Evolutionary conservation across 768 basidiomycete species (phyloP).

Genomic region (Pluteus cervinus): DNA sequence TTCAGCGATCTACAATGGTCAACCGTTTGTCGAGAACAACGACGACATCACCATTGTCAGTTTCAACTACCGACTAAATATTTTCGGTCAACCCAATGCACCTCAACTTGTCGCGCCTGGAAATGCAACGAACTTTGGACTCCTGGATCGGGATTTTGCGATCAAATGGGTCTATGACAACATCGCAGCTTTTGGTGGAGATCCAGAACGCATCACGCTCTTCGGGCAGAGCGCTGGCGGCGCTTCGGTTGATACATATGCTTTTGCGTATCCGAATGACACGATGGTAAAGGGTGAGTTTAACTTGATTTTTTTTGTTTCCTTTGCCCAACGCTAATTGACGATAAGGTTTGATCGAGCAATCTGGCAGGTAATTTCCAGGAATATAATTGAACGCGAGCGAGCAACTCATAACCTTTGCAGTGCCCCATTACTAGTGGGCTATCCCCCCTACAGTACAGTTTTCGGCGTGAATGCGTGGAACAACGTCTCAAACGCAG

Average conservation of each 20-base stretch:
- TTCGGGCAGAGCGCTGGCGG: slow-evolving; percentile 34
- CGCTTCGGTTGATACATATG: slow-evolving; percentile 25
- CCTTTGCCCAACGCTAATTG: slow-evolving; percentile 2
- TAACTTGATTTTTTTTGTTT: slow-evolving; percentile 4
- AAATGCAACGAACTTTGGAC: slow-evolving; percentile 30
- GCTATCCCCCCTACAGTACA: background rate
- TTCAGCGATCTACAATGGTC: slow-evolving; percentile 19
- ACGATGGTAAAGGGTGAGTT: slow-evolving; percentile 21
- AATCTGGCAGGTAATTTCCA: background rate
- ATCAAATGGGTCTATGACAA: slow-evolving; percentile 43
- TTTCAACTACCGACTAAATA: slow-evolving; percentile 33
- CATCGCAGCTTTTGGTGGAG: slow-evolving; percentile 39
- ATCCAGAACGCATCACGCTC: slow-evolving; percentile 29
- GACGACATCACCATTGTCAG: slow-evolving; percentile 29
- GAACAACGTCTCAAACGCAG: slow-evolving; percentile 22
- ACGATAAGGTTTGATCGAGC: background rate
- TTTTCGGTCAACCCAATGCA: slow-evolving; percentile 33
- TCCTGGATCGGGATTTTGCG: slow-evolving; percentile 33
- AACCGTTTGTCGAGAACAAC: slow-evolving; percentile 24
- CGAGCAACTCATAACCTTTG: no score
- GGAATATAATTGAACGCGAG: no score
- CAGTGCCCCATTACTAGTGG: slow-evolving; percentile 4
- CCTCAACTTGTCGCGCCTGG: slow-evolving; percentile 23
- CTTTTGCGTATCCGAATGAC: slow-evolving; percentile 27
- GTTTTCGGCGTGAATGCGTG: slow-evolving; percentile 19